Base-by-base conservation (phyloP, 2,329 filamentous ascomycete species). In the Verruconis gallopava region DNA sequence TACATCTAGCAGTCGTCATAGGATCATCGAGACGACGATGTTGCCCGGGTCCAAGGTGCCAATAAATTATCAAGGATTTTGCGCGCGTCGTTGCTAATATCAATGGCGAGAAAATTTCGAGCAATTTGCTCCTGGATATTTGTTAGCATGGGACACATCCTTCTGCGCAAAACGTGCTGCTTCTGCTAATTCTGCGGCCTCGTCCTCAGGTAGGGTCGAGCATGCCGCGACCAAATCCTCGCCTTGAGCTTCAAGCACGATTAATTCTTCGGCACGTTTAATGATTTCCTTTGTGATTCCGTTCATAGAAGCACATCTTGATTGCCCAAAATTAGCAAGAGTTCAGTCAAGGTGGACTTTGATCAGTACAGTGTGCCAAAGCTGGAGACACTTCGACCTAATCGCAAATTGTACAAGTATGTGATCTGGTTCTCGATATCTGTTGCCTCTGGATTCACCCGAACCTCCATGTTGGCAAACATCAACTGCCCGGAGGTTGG, bases 201-300 rank as follows among this genome's bases (percentile, higher is more conserved):
- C 85, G 3, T 66, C 64, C 0, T 66, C 62, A 0, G 77, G 76
- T 48, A 93, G 64, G 35, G 68, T 70, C 3, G 81, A 75, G 58
- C 83, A 94, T 15, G 77, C 73, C 21, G 75, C 71, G 4, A 80
- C 73, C 2, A 96, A 65, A 56, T 93, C 83, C 53, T 89, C 81
- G 4, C 85, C 83, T 39, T 70, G 73, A 13, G 75, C 73, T 22
- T 81, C 67, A 13, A 91, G 64, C 4, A 75, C 58, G 17, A 81
- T 75, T 25, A 98, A 69, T 5, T 79, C 72, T 48, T 85, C 79
- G 0, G 89, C 86, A 43, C 88, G 75, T 13, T 79, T 65, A 4
- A 95, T 72, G 6, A 96, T 73, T 4, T 71, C 68, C 14, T 62
- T 54, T 21, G 85, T 79, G 12, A 98, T 77, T 1, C 88, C 88